Base-by-base conservation (phyloP, 306 rosid species). In the Arachis stenosperma region DNA sequence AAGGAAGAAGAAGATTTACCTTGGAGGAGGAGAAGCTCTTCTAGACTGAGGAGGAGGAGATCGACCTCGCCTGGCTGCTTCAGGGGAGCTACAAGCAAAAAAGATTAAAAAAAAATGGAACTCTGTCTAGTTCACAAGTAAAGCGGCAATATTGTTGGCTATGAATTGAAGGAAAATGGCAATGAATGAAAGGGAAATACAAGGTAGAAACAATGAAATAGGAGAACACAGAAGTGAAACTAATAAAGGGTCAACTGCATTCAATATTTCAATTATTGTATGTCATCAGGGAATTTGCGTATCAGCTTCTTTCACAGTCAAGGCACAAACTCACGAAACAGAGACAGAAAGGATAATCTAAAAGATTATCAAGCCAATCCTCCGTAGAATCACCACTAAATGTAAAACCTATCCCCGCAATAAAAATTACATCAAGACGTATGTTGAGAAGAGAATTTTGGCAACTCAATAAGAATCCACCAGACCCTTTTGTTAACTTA, bases 1-100 rank as follows among this genome's bases (percentile, higher is more conserved):
- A 3, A 33, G 37, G 37, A 33, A 33, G 37, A 33, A 33, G 36
- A 33, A 33, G 33, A 5, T 37, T 71, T 68, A 91, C 97, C 95
- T 91, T 58, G 88, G 95, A 9, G 89, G 92, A 53, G 98, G 97
- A 70, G 98, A 89, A 51, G 85, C 56, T 80, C 75, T 86, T 80
- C 87, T 92, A 37, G 89, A 64, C 37, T 54, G 88, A 22, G 92
- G 88, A 27, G 88, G 86, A 44, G 97, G 96, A 69, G 98, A 84
- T 13, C 93, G 96, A 37, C 93, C 87, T 51, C 90, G 87, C 73
- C 75, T 82, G 56, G 86, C 81, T 70, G 80, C 76, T 77, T 88
- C 97, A 60, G 70, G 69, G 70, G 89, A 84, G 84, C 97, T 88
- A 79, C 42, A 74, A 36, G 29, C 27, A 54, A 39, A 54, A 14